A percentile compares a stretch with the other conserved stretches of the same genome.
phyloP scores from a whole-genome alignment of 139 green algal genomes.

The Chlamydomonas eustigma region DNA sequence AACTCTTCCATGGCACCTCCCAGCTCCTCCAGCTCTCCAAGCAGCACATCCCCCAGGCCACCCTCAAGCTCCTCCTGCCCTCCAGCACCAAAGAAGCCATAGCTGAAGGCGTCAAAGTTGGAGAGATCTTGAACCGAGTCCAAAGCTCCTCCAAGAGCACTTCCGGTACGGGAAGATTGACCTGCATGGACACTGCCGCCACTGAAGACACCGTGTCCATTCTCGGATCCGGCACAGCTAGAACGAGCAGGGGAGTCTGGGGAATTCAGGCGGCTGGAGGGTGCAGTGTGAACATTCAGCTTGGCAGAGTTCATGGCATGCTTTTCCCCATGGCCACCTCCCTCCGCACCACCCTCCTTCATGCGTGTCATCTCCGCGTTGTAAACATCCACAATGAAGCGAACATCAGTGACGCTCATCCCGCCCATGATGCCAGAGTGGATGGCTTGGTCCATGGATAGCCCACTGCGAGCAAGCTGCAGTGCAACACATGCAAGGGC shows the following conservation, averaged over 20 bases:
- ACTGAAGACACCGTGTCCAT: background rate
- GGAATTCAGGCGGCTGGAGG: background rate
- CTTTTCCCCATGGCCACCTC: background rate
- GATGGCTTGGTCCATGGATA: constrained; percentile 47
- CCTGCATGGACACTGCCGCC: background rate
- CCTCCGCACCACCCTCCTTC: constrained; percentile 18
- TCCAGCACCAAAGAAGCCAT: constrained; percentile 39
- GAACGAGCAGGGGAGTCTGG: background rate
- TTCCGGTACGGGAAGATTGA: background rate
- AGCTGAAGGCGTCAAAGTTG: constrained; percentile 40
- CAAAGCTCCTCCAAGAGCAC: background rate
- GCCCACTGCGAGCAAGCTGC: constrained; percentile 34
- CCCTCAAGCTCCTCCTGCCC: constrained; percentile 2
- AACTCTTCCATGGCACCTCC: background rate
- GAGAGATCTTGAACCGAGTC: background rate
- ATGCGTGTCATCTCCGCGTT: constrained; percentile 38
- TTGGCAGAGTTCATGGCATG: background rate
- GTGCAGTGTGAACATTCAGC: background rate
- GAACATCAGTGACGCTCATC: constrained; percentile 45
- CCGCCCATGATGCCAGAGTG: constrained; percentile 50
- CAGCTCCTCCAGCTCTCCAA: constrained; percentile 30
- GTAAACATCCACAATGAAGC: constrained; percentile 49
- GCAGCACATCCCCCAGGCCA: background rate
- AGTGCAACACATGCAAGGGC: constrained; percentile 45
- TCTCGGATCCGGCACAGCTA: background rate